Evolutionary conservation across 129 eudicot genomes (phyloP).

Genomic region (Flaveria brownii): DNA sequence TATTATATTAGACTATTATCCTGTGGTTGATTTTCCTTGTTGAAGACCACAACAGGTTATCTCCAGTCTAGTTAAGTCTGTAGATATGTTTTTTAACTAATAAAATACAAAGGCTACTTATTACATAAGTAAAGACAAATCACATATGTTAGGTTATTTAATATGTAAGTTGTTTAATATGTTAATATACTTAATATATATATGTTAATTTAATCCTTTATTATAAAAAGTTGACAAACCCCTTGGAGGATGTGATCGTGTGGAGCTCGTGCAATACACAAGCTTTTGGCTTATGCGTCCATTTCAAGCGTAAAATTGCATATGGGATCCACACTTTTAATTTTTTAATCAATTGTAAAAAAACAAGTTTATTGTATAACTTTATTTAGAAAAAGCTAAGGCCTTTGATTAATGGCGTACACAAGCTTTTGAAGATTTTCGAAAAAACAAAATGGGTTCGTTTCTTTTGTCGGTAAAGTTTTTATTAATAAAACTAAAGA

Average conservation of each 20-base stretch:
- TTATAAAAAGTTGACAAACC: not conserved
- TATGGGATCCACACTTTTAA: slow-evolving; percentile 8
- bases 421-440: no score
- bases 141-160: not conserved
- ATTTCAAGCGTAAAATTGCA: not conserved
- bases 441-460: no score
- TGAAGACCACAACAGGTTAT: no score
- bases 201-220: no score
- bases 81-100: no score
- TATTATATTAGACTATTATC: not conserved
- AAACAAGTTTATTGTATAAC: not conserved
- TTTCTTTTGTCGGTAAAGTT: no score
- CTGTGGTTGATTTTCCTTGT: no score
- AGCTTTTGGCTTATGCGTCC: not conserved
- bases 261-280: slow-evolving; percentile 22
- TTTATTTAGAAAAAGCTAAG: no score
- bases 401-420: no score
- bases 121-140: not conserved
- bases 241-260: not conserved
- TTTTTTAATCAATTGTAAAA: not conserved
- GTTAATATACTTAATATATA: not conserved
- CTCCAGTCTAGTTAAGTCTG: no score
- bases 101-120: not conserved
- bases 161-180: not conserved
- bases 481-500: no score